Percentiles rank a stretch among this genome's conserved stretches.
Evolutionary conservation across 2,329 filamentous ascomycete species (phyloP).

Genomic region (Sclerotinia subarctica): DNA sequence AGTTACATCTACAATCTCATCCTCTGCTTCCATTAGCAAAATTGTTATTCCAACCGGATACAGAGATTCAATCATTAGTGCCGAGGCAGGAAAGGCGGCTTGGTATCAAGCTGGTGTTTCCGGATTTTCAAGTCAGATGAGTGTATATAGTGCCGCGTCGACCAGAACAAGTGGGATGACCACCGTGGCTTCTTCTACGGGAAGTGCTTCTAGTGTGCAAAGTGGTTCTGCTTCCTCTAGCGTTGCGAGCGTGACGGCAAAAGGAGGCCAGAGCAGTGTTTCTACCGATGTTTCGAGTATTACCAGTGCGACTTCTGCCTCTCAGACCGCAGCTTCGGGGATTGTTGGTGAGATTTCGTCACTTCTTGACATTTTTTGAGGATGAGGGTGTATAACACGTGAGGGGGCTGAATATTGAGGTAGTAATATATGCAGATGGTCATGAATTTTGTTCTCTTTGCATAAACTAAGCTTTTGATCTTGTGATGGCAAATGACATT

Average conservation of each 20-base stretch:
- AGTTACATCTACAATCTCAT: conserved; percentile 1
- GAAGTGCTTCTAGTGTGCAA: neutral
- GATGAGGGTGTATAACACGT: neutral
- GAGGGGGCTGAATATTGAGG: neutral
- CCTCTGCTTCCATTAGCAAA: conserved; percentile 9
- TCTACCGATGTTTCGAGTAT: neutral
- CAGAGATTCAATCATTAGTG: conserved; percentile 1
- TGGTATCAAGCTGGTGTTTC: conserved; percentile 1
- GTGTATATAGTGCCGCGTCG: neutral
- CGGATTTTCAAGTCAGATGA: neutral
- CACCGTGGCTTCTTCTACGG: neutral
- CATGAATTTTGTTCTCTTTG: neutral
- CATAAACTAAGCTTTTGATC: neutral
- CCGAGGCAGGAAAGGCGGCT: neutral
- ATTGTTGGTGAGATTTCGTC: neutral
- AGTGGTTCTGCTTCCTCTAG: neutral
- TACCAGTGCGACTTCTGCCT: neutral
- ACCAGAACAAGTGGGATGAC: conserved; percentile 7
- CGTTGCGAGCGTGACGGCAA: neutral
- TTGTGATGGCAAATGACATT: neutral
- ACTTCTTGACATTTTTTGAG: neutral
- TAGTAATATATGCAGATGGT: neutral
- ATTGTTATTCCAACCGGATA: conserved; percentile 9
- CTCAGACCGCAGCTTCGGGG: neutral
- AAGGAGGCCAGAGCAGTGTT: neutral